phyloP scores from a whole-genome alignment of 257 asterid species.

The Solanum paucissectum region DNA sequence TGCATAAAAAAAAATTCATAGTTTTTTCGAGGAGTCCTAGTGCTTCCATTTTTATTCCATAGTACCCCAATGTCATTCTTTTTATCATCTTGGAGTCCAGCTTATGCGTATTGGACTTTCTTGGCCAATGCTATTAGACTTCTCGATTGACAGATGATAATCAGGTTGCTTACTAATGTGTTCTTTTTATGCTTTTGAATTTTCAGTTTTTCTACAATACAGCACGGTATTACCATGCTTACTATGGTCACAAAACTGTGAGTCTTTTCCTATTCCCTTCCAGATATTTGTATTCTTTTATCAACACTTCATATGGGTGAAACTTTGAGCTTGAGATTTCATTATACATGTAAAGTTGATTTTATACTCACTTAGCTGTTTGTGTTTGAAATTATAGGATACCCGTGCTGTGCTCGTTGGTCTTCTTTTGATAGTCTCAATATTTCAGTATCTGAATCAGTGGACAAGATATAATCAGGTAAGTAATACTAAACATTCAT shows the following conservation, averaged over 20 bases:
- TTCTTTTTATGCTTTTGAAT: slow-evolving; percentile 6
- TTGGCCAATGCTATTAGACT: not conserved
- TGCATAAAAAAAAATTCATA: not conserved
- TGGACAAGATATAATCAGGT: slow-evolving; percentile 95
- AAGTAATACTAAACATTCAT: not conserved
- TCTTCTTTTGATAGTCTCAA: slow-evolving; percentile 74
- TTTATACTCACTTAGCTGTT: not conserved
- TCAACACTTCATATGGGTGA: not conserved
- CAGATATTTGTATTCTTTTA: not conserved
- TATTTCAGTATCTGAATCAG: slow-evolving; percentile 84
- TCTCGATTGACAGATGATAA: not conserved
- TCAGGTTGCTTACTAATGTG: not conserved
- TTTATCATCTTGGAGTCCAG: not conserved
- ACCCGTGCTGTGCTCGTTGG: slow-evolving; percentile 96
- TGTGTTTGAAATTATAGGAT: slow-evolving; percentile 37
- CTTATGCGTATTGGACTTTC: not conserved
- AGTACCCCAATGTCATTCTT: not conserved
- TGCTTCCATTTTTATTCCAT: not conserved
- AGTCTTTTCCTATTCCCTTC: slow-evolving; percentile 13
- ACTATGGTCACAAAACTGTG: slow-evolving; percentile 93
- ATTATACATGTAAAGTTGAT: not conserved
- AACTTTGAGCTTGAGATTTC: not conserved
- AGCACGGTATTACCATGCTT: slow-evolving; percentile 90
- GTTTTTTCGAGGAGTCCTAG: not conserved
- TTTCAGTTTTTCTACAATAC: slow-evolving; percentile 76